These are phyloP conservation scores for Saksenaea vasiformis DNA, from an alignment of 371 early-diverging fungal genomes.

Conservation along the genomic window DNA sequence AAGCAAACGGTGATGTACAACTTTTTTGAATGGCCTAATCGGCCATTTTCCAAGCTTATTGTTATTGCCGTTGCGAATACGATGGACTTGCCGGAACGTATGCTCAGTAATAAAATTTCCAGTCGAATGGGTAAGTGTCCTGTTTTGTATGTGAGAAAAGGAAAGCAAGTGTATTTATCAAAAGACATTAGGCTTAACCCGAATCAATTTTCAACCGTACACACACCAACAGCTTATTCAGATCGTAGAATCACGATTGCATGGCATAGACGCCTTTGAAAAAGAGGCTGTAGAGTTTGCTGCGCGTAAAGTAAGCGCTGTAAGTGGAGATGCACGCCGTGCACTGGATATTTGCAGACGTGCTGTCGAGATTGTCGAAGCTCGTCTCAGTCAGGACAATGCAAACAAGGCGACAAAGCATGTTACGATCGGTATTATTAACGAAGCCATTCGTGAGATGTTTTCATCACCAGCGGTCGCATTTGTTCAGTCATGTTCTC, in stretches of 20 bases:
- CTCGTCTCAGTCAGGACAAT: conserved; percentile 22
- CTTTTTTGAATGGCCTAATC: conserved; percentile 97
- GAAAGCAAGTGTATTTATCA: background rate
- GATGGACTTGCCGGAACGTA: conserved; percentile 97
- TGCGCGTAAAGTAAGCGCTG: conserved; percentile 92
- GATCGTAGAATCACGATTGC: conserved; percentile 84
- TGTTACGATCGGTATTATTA: conserved; percentile 77
- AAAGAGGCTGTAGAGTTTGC: conserved; percentile 90
- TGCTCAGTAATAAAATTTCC: conserved; percentile 90
- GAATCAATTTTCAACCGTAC: conserved; percentile 93
- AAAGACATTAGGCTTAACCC: conserved; percentile 66
- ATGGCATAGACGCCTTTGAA: conserved; percentile 74
- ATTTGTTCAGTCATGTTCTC: conserved; percentile 70
- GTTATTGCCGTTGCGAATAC: conserved; percentile 98
- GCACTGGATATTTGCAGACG: conserved; percentile 94
- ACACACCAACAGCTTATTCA: conserved; percentile 76
- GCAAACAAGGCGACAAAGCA: conserved; percentile 18
- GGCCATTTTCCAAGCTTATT: conserved; percentile 78
- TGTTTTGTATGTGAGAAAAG: background rate
- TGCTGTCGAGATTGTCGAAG: conserved; percentile 83
- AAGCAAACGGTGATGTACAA: conserved; percentile 97
- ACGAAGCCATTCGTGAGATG: conserved; percentile 84
- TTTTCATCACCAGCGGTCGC: conserved; percentile 75
- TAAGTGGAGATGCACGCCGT: conserved; percentile 97
- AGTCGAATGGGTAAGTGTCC: conserved; percentile 82